Evolutionary conservation across 2,329 filamentous ascomycete species (phyloP), one percentile per base, ranked within the genome.

Genomic region (Endocalyx cinctus): DNA sequence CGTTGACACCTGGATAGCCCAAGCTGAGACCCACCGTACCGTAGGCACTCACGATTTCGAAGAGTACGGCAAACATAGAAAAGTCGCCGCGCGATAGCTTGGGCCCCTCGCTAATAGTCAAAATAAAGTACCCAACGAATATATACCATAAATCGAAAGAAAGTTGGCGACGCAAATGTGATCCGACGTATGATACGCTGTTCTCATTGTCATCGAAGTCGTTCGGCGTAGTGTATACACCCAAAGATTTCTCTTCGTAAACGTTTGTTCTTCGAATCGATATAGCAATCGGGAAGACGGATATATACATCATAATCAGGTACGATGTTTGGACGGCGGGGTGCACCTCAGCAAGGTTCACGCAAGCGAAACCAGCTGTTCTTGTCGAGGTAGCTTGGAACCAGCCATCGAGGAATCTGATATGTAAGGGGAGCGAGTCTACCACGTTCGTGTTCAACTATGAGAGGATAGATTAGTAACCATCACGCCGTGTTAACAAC

Each of bases 291-390:
- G 90, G 90, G 49, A 95, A 94, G 39, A 96, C 86, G 37, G 89
- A 95, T 42, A 97, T 95, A 61, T 97, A 97, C 92, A 97, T 97
- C 92, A 97, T 97, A 60, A 97, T 82, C 61, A 97, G 69, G 64
- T 96, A 97, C 16, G 88, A 87, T 11, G 94, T 87, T 51, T 95
- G 89, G 37, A 96, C 87, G 4, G 85, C 92, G 1, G 92, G 89
- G 46, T 97, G 89, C 2, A 98, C 68, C 0, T 74, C 64, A 2
- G 84, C 68, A 25, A 97, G 65, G 54, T 83, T 87, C 47, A 97
- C 77, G 18, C 84, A 85, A 1, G 84, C 73, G 52, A 96, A 95
- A 0, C 92, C 90, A 4, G 92, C 90, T 1, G 92, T 97, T 54
- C 92, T 73, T 1, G 90, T 97, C 5, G 87, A 82, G 0, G 83